Conservation (phyloP, 2,329 filamentous ascomycete species). For the Aspergillus vadensis region DNA sequence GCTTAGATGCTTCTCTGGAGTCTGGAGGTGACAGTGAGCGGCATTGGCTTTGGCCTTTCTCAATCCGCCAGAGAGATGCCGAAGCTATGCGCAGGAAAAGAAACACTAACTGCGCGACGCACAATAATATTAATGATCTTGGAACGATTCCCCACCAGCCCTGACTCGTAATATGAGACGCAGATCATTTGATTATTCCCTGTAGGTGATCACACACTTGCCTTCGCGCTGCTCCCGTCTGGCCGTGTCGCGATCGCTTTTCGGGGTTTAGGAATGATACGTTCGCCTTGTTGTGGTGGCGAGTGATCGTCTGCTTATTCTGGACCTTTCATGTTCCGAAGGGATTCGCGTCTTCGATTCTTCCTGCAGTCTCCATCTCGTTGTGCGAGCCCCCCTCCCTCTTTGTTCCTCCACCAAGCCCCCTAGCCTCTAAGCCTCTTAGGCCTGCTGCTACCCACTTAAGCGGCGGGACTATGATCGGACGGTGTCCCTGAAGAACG, state of each 20-base stretch:
- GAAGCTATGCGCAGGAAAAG: not conserved
- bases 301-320: not conserved
- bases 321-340: not conserved
- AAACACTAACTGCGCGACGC: not conserved
- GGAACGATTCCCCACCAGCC: not conserved
- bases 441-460: constrained; percentile 16
- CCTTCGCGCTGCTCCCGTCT: not conserved
- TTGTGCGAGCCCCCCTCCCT: not conserved
- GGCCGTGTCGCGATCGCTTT: not conserved
- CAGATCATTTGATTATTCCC: constrained; percentile 12
- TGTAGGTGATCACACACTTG: constrained; percentile 1
- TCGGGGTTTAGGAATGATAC: not conserved
- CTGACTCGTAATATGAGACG: constrained; percentile 10
- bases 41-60: no score
- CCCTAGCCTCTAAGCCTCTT: not conserved
- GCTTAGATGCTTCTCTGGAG: not conserved
- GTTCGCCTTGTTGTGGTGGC: not conserved
- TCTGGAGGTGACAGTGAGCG: no score
- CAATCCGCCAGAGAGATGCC: not conserved
- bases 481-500: constrained; percentile 25
- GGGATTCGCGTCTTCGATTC: not conserved
- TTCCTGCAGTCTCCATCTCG: not conserved
- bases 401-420: not conserved
- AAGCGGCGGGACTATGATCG: constrained; percentile 21
- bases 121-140: not conserved